phyloP scores from a whole-genome alignment of 2,329 filamentous ascomycete genomes.

The Xylaria polymorpha region DNA sequence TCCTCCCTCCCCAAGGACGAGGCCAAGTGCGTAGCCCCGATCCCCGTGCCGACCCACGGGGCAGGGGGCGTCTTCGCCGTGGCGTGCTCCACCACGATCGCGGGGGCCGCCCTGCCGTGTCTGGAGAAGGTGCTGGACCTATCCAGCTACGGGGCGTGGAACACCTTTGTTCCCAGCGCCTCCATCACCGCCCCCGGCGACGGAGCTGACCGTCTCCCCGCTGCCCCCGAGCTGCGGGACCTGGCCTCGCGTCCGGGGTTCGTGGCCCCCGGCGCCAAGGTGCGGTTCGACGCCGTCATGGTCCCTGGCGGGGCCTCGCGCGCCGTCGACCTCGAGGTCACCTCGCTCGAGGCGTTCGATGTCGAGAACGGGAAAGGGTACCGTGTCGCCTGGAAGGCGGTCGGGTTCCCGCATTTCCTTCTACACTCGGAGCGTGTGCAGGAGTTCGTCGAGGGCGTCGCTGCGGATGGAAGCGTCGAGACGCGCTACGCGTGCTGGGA shows the following conservation, averaged over 20 bases:
- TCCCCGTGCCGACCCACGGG: conserved; percentile 36
- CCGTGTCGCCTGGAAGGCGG: conserved; percentile 32
- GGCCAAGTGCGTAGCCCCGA: conserved; percentile 24
- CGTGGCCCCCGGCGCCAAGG: conserved; percentile 24
- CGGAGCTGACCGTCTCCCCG: too few relatives aligned
- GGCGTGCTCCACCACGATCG: conserved; percentile 29
- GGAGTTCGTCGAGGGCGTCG: conserved; percentile 28
- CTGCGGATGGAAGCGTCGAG: not conserved
- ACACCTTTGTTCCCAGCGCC: conserved; percentile 33
- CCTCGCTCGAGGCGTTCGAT: conserved; percentile 25
- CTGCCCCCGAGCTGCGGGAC: conserved; percentile 1
- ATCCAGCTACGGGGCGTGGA: conserved; percentile 30
- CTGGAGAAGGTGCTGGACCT: conserved; percentile 35
- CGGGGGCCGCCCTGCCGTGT: conserved; percentile 16
- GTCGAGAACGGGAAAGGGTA: conserved; percentile 24
- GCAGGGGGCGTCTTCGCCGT: conserved; percentile 34
- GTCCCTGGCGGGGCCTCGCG: conserved; percentile 17
- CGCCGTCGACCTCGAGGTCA: conserved; percentile 34
- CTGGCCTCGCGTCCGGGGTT: conserved; percentile 7
- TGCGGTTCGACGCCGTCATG: conserved; percentile 36
- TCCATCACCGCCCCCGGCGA: not conserved
- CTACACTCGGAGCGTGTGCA: conserved; percentile 38
- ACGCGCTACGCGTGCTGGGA: conserved; percentile 37
- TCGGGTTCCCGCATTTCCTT: conserved; percentile 29
- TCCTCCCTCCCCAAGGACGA: conserved; percentile 25